Conservation (phyloP, 163 green algal genomes). For the Scenedesmus sp. region DNA sequence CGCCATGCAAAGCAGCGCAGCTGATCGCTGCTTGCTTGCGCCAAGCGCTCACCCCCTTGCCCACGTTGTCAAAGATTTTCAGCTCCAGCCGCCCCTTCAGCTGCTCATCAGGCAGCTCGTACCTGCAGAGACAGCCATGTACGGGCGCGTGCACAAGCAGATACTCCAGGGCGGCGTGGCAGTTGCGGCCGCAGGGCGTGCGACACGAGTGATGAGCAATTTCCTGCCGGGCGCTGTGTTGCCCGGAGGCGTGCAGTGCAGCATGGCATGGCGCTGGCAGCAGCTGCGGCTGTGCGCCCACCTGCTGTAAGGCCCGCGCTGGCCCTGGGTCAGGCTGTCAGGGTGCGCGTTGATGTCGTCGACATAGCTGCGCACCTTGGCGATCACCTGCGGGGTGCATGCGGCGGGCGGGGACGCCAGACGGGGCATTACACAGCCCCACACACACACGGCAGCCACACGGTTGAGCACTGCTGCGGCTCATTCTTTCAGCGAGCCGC, state of each 20-base stretch:
- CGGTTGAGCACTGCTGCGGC: no score
- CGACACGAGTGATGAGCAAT: neutral
- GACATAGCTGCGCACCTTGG: constrained; percentile 69
- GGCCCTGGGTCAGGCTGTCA: constrained; percentile 56
- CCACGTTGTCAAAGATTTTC: constrained; percentile 70
- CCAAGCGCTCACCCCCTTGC: constrained; percentile 29
- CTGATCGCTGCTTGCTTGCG: neutral
- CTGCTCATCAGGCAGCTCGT: constrained; percentile 61
- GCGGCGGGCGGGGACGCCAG: no score
- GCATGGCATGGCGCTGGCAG: neutral
- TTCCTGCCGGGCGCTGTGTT: neutral
- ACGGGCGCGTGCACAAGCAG: no score
- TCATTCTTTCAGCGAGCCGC: no score
- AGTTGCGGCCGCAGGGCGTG: no score
- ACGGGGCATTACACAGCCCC: no score
- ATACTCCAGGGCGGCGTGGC: no score
- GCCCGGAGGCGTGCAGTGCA: no score
- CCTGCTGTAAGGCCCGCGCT: constrained; percentile 61
- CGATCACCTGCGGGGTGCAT: constrained; percentile 63
- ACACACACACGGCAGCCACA: no score
- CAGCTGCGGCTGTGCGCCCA: constrained; percentile 51
- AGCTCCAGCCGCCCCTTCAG: constrained; percentile 68
- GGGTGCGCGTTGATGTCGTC: constrained; percentile 78
- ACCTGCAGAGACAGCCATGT: constrained; percentile 48
- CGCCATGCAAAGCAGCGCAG: neutral